phyloP scores from a whole-genome alignment of 2,329 filamentous ascomycete genomes.

The Talaromyces sp. region DNA sequence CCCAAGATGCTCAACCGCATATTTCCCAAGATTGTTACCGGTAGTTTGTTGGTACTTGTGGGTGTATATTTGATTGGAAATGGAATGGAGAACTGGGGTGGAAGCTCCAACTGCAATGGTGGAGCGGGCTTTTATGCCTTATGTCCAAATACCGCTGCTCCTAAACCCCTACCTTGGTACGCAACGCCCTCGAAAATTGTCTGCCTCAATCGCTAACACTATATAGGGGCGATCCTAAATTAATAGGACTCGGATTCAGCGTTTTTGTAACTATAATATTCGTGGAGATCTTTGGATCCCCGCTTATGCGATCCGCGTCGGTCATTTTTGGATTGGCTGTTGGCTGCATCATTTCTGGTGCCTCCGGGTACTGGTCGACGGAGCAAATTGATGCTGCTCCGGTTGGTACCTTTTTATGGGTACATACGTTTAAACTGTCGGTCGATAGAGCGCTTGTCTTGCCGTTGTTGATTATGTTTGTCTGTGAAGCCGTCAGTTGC shows the following conservation, averaged over 20 bases:
- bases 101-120: conserved; percentile 36
- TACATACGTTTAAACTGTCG: conserved; percentile 10
- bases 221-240: conserved; percentile 61
- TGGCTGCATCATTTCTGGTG: conserved; percentile 73
- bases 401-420: conserved; percentile 58
- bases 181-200: background rate
- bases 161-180: conserved; percentile 65
- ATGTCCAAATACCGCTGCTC: conserved; percentile 64
- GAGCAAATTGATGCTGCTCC: conserved; percentile 67
- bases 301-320: conserved; percentile 76
- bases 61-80: conserved; percentile 66
- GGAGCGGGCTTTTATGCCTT: conserved; percentile 62
- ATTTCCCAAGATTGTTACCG: conserved; percentile 74
- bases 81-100: conserved; percentile 73
- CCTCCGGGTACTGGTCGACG: conserved; percentile 72
- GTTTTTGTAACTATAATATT: conserved; percentile 76
- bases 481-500: conserved; percentile 72
- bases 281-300: conserved; percentile 73
- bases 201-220: background rate
- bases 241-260: conserved; percentile 71
- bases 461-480: conserved; percentile 63
- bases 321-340: conserved; percentile 69
- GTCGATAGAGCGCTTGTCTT: conserved; percentile 41
- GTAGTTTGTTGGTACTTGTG: conserved; percentile 65
- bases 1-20: conserved; percentile 63